phyloP scores from a whole-genome alignment of 2,329 filamentous ascomycete species.

The Intubia oerlemansii region DNA sequence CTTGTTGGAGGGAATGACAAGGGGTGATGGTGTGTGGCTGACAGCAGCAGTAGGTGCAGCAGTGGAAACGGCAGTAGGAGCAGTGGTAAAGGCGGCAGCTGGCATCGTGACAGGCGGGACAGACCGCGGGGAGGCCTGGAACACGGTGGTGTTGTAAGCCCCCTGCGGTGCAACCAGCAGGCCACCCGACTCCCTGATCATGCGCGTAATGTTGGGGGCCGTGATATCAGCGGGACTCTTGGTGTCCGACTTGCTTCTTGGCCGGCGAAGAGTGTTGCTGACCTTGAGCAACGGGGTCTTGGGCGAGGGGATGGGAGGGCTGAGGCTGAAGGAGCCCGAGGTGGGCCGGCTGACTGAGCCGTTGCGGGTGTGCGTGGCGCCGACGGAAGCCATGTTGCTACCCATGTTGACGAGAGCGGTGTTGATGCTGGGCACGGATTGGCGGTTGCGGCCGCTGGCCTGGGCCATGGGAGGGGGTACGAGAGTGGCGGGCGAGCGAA shows the following conservation, averaged over 20 bases:
- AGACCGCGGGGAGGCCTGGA: no score
- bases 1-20: conserved; percentile 3
- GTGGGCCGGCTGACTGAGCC: conserved; percentile 30
- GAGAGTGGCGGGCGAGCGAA: no score
- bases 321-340: conserved; percentile 14
- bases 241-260: conserved; percentile 32
- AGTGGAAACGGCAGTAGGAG: background rate
- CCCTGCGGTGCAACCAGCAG: conserved; percentile 28
- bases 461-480: no score
- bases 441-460: background rate
- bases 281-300: conserved; percentile 29
- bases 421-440: conserved; percentile 31
- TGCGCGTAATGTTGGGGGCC: conserved; percentile 22
- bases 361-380: conserved; percentile 32
- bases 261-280: conserved; percentile 28
- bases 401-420: conserved; percentile 35
- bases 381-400: conserved; percentile 31
- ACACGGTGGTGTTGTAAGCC: conserved; percentile 16
- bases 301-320: conserved; percentile 14
- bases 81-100: no score
- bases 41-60: background rate
- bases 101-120: no score
- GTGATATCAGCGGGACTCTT: conserved; percentile 15
- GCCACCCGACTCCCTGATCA: conserved; percentile 31
- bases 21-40: no score